These are phyloP conservation scores for Kregervanrija fluxuum DNA, from an alignment of 805 yeast species.

Conservation along the genomic window DNA sequence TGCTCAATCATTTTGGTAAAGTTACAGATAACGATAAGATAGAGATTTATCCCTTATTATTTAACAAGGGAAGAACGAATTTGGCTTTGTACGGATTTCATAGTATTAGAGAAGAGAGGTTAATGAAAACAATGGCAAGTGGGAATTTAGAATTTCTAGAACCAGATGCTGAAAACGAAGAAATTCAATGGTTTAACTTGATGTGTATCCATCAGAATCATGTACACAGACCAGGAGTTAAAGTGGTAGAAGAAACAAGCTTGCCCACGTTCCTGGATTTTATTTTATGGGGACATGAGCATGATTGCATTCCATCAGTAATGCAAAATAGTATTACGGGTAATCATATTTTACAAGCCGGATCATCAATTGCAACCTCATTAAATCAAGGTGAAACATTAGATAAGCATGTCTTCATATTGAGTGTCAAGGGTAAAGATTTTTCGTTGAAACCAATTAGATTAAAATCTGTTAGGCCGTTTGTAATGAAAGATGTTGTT, in stretches of 20 bases:
- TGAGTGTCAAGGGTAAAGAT: constrained; percentile 54
- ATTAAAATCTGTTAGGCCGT: constrained; percentile 73
- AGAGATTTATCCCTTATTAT: constrained; percentile 63
- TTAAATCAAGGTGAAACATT: constrained; percentile 77
- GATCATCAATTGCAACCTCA: constrained; percentile 90
- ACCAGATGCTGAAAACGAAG: constrained; percentile 43
- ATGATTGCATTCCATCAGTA: constrained; percentile 79
- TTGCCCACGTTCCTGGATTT: constrained; percentile 77
- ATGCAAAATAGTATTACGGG: constrained; percentile 50
- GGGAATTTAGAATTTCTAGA: constrained; percentile 72
- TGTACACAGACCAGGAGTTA: constrained; percentile 68
- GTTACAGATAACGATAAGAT: constrained; percentile 71
- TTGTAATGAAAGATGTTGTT: constrained; percentile 60
- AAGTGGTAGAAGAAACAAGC: constrained; percentile 77
- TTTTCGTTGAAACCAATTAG: constrained; percentile 53
- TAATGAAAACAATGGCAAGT: constrained; percentile 74
- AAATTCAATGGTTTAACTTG: constrained; percentile 73
- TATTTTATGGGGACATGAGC: constrained; percentile 97
- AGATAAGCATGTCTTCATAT: constrained; percentile 64
- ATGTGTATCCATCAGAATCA: constrained; percentile 92
- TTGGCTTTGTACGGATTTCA: constrained; percentile 86
- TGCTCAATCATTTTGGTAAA: constrained; percentile 85
- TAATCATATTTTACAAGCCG: constrained; percentile 83
- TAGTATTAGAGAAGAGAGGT: constrained; percentile 81
- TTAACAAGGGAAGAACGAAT: constrained; percentile 77